Conservation (phyloP, 805 yeast genomes). For the Ogataea haglerorum region DNA sequence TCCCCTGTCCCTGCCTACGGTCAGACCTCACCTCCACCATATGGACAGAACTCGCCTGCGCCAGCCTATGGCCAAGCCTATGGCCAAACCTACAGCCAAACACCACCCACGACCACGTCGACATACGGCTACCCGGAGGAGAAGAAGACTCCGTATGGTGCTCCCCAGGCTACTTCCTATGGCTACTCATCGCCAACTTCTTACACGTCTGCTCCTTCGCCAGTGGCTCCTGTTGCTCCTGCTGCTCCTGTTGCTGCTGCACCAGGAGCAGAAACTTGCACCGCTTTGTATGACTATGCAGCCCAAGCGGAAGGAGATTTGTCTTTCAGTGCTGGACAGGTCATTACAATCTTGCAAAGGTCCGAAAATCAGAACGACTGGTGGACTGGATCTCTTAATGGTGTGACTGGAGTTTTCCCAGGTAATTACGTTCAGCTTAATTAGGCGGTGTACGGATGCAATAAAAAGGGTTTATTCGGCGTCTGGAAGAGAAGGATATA, state of each 20-base stretch:
- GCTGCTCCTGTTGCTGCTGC: not conserved
- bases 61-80: slow-evolving; percentile 31
- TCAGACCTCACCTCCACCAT: slow-evolving; percentile 10
- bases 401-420: slow-evolving; percentile 89
- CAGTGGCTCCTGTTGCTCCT: slow-evolving; percentile 26
- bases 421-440: slow-evolving; percentile 90
- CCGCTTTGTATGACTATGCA: slow-evolving; percentile 86
- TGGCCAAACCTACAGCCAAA: slow-evolving; percentile 34
- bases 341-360: slow-evolving; percentile 77
- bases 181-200: slow-evolving; percentile 25
- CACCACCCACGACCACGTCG: slow-evolving; percentile 26
- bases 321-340: slow-evolving; percentile 81
- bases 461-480: slow-evolving; percentile 1
- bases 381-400: slow-evolving; percentile 94
- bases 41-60: slow-evolving; percentile 22
- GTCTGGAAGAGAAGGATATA: slow-evolving; percentile 5
- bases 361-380: slow-evolving; percentile 87
- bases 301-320: slow-evolving; percentile 95
- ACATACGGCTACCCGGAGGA: slow-evolving; percentile 24
- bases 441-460: slow-evolving; percentile 14
- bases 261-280: slow-evolving; percentile 52
- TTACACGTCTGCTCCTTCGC: slow-evolving; percentile 34
- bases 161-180: slow-evolving; percentile 24
- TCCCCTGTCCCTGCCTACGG: slow-evolving; percentile 32
- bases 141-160: slow-evolving; percentile 26